phyloP scores from a whole-genome alignment of 2,329 filamentous ascomycete genomes.

The Aspergillus flavus region DNA sequence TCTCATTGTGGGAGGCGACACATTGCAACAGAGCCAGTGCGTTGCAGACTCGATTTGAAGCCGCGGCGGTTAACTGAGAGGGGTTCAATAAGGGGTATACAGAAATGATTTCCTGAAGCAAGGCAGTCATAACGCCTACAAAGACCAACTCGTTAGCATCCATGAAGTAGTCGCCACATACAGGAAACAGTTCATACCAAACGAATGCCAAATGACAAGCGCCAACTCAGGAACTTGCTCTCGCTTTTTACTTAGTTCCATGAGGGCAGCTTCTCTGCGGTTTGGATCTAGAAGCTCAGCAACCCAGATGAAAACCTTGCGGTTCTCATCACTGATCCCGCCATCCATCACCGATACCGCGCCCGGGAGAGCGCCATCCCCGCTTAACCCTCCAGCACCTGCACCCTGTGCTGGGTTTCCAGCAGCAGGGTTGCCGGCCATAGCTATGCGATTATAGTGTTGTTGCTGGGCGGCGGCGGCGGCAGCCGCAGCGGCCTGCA shows the following conservation, averaged over 20 bases:
- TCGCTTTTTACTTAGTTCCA: slow-evolving; percentile 97
- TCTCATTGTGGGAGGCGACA: slow-evolving; percentile 96
- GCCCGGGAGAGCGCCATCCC: slow-evolving; percentile 37
- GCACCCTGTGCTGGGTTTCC: slow-evolving; percentile 39
- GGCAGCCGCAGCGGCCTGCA: slow-evolving; percentile 49
- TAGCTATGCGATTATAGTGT: slow-evolving; percentile 73
- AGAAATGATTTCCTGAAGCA: slow-evolving; percentile 97
- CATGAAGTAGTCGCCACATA: slow-evolving; percentile 1
- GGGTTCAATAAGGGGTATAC: slow-evolving; percentile 97
- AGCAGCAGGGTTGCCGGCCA: slow-evolving; percentile 60
- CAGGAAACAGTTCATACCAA: slow-evolving; percentile 63
- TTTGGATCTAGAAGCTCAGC: slow-evolving; percentile 86
- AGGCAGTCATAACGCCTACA: slow-evolving; percentile 92
- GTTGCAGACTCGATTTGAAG: slow-evolving; percentile 96
- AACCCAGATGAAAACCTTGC: slow-evolving; percentile 89
- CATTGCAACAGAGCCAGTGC: slow-evolving; percentile 94
- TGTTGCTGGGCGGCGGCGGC: slow-evolving; percentile 49
- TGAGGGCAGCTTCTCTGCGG: slow-evolving; percentile 83
- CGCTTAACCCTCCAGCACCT: slow-evolving; percentile 51
- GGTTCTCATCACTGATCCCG: slow-evolving; percentile 82
- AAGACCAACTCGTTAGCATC: slow-evolving; percentile 26
- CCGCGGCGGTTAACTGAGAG: slow-evolving; percentile 94
- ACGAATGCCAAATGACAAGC: slow-evolving; percentile 96
- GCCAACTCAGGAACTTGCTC: slow-evolving; percentile 97
- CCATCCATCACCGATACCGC: slow-evolving; percentile 58